These are phyloP conservation scores for Didymella exigua DNA, from an alignment of 2,329 filamentous ascomycete genomes.

Conservation along the genomic window DNA sequence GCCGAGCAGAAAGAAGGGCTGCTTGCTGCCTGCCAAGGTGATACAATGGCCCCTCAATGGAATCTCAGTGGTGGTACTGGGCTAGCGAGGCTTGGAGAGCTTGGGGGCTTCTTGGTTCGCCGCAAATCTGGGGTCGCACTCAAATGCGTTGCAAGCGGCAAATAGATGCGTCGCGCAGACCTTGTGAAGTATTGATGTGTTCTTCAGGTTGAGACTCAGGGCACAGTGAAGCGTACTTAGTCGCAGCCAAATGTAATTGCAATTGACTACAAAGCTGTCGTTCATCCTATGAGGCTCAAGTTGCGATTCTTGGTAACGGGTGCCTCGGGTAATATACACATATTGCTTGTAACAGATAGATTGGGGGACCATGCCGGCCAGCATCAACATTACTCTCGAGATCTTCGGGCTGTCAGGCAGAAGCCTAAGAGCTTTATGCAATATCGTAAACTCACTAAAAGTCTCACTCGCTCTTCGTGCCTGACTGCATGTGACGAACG, in stretches of 20 bases:
- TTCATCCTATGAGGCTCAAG: conserved; percentile 7
- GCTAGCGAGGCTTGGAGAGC: conserved; percentile 10
- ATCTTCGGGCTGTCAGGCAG: too few relatives aligned
- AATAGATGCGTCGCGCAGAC: neutral
- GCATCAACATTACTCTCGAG: too few relatives aligned
- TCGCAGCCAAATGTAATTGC: neutral
- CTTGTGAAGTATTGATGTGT: neutral
- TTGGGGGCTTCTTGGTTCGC: conserved; percentile 6
- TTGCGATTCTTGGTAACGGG: neutral
- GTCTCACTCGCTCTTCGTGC: too few relatives aligned
- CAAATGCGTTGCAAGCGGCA: neutral
- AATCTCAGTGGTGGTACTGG: neutral
- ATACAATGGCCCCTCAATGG: neutral
- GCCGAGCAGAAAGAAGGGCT: neutral
- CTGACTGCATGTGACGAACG: neutral
- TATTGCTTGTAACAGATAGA: conserved; percentile 12
- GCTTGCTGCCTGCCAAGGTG: conserved; percentile 9
- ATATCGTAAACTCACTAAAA: too few relatives aligned
- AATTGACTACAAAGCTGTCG: neutral
- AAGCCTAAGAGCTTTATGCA: too few relatives aligned
- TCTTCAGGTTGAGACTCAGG: neutral
- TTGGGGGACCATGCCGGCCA: neutral
- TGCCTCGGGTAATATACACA: conserved; percentile 7
- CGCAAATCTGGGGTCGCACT: neutral
- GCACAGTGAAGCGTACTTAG: neutral